Evolutionary conservation across 2,329 filamentous ascomycete genomes (phyloP).

Genomic region (Phoma sp.): DNA sequence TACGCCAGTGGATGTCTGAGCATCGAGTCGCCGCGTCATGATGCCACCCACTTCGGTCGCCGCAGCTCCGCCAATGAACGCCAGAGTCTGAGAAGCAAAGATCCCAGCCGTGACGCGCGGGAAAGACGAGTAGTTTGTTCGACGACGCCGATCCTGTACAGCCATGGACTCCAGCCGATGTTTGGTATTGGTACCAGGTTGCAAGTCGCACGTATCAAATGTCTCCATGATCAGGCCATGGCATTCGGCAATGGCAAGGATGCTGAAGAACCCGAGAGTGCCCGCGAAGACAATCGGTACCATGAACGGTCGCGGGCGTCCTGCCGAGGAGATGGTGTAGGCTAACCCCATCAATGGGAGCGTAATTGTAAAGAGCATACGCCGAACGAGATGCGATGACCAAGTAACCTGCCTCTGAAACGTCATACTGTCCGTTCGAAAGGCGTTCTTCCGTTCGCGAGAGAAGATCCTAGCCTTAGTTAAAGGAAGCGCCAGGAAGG

Average conservation of each 20-base stretch:
- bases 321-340: slow-evolving; percentile 72
- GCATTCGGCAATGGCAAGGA: slow-evolving; percentile 77
- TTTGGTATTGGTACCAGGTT: slow-evolving; percentile 69
- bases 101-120: slow-evolving; percentile 76
- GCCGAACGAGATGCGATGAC: slow-evolving; percentile 76
- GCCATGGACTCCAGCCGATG: slow-evolving; percentile 57
- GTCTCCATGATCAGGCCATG: slow-evolving; percentile 81
- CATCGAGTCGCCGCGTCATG: slow-evolving; percentile 70
- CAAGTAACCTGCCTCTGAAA: slow-evolving; percentile 69
- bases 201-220: slow-evolving; percentile 81
- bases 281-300: slow-evolving; percentile 72
- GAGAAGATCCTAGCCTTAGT: slow-evolving; percentile 76
- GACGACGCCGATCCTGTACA: slow-evolving; percentile 53
- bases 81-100: slow-evolving; percentile 72
- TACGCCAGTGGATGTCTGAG: slow-evolving; percentile 72
- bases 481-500: slow-evolving; percentile 73
- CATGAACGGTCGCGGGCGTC: slow-evolving; percentile 64
- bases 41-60: slow-evolving; percentile 74
- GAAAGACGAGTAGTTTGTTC: slow-evolving; percentile 78
- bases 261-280: slow-evolving; percentile 73
- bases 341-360: slow-evolving; percentile 72
- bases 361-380: slow-evolving; percentile 70
- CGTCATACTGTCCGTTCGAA: slow-evolving; percentile 72
- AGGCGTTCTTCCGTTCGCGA: slow-evolving; percentile 65
- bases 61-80: slow-evolving; percentile 72